Conservation (phyloP, 768 basidiomycete species). For the Leccinellum rugosiceps region DNA sequence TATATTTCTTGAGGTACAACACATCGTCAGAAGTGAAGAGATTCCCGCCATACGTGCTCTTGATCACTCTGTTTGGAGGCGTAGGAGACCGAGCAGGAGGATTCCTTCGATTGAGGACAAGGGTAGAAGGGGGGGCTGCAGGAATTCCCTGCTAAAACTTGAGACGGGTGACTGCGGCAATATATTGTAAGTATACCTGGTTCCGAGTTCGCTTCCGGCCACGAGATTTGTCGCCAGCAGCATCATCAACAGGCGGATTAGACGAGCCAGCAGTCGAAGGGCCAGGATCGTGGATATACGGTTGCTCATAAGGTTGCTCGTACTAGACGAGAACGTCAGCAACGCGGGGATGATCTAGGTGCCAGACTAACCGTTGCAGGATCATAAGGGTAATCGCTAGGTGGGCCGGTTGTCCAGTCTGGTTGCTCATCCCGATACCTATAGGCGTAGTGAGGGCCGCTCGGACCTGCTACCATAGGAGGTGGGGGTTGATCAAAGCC, state of each 20-base stretch:
- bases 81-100: slow-evolving; percentile 79
- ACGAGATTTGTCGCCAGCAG: slow-evolving; percentile 45
- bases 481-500: slow-evolving; percentile 50
- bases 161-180: not conserved
- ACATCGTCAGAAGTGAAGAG: slow-evolving; percentile 84
- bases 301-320: slow-evolving; percentile 55
- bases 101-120: slow-evolving; percentile 63
- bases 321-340: slow-evolving; percentile 38
- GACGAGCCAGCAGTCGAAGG: slow-evolving; percentile 46
- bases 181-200: slow-evolving; percentile 38
- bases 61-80: slow-evolving; percentile 78
- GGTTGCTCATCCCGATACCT: slow-evolving; percentile 60
- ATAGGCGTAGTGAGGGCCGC: slow-evolving; percentile 50
- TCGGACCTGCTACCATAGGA: slow-evolving; percentile 46
- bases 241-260: slow-evolving; percentile 20
- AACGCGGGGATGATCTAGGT: not conserved
- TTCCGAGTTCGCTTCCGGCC: slow-evolving; percentile 69
- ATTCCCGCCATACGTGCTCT: slow-evolving; percentile 88
- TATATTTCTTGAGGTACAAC: slow-evolving; percentile 80
- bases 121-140: slow-evolving; percentile 60
- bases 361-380: slow-evolving; percentile 42
- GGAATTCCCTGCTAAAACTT: slow-evolving; percentile 46
- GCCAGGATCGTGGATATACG: slow-evolving; percentile 54
- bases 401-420: slow-evolving; percentile 40
- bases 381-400: slow-evolving; percentile 53